These are phyloP conservation scores for Pyracantha coccinea DNA, from an alignment of 331 rosid species.

Conservation along the genomic window DNA sequence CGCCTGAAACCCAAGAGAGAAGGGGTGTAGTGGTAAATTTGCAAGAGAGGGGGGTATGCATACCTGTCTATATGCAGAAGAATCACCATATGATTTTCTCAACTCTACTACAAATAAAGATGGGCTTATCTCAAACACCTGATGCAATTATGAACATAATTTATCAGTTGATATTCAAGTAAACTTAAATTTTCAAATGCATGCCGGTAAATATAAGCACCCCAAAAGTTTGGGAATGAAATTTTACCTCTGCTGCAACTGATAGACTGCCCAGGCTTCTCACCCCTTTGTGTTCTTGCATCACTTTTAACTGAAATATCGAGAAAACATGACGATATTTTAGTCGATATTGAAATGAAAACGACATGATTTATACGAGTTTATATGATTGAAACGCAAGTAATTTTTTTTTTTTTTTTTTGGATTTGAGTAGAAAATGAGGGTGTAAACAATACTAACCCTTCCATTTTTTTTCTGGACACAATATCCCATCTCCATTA, in stretches of 20 bases:
- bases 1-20: neutral
- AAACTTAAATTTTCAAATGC: neutral
- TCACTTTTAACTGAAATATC: constrained; percentile 66
- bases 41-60: neutral
- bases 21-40: neutral
- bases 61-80: constrained; percentile 81
- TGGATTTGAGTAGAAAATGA: neutral
- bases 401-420: neutral
- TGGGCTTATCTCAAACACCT: constrained; percentile 84
- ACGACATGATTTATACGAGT: neutral
- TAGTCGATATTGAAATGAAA: neutral
- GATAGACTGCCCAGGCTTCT: constrained; percentile 56
- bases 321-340: neutral
- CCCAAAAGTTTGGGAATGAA: neutral
- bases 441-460: constrained; percentile 29
- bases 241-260: constrained; percentile 63
- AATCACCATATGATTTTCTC: constrained; percentile 83
- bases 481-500: constrained; percentile 61
- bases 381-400: neutral
- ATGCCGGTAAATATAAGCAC: neutral
- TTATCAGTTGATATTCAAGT: neutral
- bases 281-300: constrained; percentile 47
- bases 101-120: constrained; percentile 77
- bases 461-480: constrained; percentile 81
- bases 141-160: constrained; percentile 8